Base-by-base conservation (phyloP, 352 stramenopile genomes). In the Phytophthora melonis region DNA sequence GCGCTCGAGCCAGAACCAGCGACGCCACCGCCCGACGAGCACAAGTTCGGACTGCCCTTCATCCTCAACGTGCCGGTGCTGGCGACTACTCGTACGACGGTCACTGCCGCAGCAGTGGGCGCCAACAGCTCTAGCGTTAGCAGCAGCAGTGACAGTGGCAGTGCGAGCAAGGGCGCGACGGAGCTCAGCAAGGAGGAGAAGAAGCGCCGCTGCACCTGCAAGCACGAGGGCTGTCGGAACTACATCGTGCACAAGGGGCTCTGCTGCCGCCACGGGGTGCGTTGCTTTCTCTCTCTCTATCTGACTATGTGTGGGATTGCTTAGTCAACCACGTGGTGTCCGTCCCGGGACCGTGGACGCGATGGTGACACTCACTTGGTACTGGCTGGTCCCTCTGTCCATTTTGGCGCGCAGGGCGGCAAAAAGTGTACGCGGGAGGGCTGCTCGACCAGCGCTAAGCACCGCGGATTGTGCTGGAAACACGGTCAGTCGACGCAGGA, bases 191-290 rank as follows among this genome's bases (percentile, higher is more conserved):
- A 41, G 10, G 34, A 41, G 34, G 34, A 41, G 34, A 41, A 41
- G 34, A 41, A 41, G 11, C 66, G 72, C 23, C 72, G 66, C 4
- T 72, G 75, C 19, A 53, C 72, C 55, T 88, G 80, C 66, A 81
- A 77, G 53, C 41, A 78, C 39, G 72, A 75, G 21, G 78, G 72
- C 49, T 88, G 80, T 36, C 53, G 72, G 23, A 81, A 81, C 54
- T 88, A 88, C 68, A 82, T 82, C 50, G 50, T 91, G 83, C 70
- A 84, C 80, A 47, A 83, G 79, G 53, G 78, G 83, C 25, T 81
- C 83, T 41, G 79, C 66, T 83, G 82, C 14, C 72, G 76, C 32
- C 81, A 88, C 36, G 81, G 81, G 43, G 80, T 88, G 55, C 36
- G 36, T 9, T 41, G 75, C 25, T 3, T 5, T 30, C 25, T 30